A percentile compares a stretch with the other conserved stretches of the same genome.
Evolutionary conservation across 2,329 filamentous ascomycete genomes (phyloP).

Genomic region (Amauroascus niger): DNA sequence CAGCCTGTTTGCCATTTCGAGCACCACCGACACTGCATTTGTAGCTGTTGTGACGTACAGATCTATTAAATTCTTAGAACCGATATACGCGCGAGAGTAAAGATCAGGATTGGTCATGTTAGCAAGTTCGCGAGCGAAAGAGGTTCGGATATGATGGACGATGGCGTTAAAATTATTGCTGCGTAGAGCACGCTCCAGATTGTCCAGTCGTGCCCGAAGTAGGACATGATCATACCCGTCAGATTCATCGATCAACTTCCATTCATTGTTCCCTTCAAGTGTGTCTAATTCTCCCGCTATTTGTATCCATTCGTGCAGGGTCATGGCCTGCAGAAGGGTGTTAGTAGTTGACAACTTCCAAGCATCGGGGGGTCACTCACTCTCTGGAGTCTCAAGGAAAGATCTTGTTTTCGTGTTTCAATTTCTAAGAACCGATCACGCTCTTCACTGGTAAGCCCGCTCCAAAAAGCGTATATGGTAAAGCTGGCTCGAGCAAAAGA

Average conservation of each 20-base stretch:
- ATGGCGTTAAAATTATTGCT: slow-evolving; percentile 65
- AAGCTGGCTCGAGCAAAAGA: background rate
- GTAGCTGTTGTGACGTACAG: slow-evolving; percentile 72
- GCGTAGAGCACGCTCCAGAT: slow-evolving; percentile 64
- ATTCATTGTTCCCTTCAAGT: slow-evolving; percentile 68
- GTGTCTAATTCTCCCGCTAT: slow-evolving; percentile 68
- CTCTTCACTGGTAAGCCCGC: background rate
- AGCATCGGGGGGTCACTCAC: background rate
- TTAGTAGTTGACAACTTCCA: background rate
- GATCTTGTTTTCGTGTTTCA: background rate
- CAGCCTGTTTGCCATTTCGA: slow-evolving; percentile 50
- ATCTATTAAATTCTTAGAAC: slow-evolving; percentile 80
- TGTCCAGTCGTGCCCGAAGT: slow-evolving; percentile 57
- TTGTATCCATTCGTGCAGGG: slow-evolving; percentile 61
- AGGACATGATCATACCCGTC: slow-evolving; percentile 62
- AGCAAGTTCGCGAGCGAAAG: slow-evolving; percentile 69
- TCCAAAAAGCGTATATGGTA: background rate
- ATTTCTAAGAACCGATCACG: background rate
- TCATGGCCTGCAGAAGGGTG: slow-evolving; percentile 13
- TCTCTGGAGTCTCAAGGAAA: slow-evolving; percentile 1
- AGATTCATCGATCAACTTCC: slow-evolving; percentile 62
- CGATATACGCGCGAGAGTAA: slow-evolving; percentile 74
- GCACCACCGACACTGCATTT: slow-evolving; percentile 60
- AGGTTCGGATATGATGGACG: slow-evolving; percentile 70
- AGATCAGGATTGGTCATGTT: slow-evolving; percentile 75